Evolutionary conservation across 345 rosid genomes (phyloP), one percentile per base, ranked within the genome.

Genomic region (Pistacia integerrima): DNA sequence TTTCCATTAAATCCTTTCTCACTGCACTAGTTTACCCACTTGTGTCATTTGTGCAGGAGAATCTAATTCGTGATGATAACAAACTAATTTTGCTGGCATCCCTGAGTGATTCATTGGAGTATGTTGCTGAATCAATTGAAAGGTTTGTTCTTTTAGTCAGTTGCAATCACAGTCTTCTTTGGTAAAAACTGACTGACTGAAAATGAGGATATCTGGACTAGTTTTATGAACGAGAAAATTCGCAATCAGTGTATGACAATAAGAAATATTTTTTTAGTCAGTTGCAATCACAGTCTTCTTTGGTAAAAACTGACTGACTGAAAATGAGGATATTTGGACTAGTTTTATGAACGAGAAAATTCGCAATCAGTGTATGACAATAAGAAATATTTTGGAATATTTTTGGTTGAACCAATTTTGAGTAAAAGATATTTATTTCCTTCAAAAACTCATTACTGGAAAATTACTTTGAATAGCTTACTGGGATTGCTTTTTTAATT

Each of bases 51-150:
- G 52, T 81, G 77, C 97, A 94, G 99, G 99, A 97, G 67, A 91
- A 91, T 89, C 86, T 94, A 75, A 97, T 97, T 73, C 97, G 89
- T 76, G 98, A 97, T 83, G 97, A 92, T 80, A 90, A 87, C 89
- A 96, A 93, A 82, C 89, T 96, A 75, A 85, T 96, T 81, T 87
- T 96, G 91, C 82, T 97, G 70, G 98, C 99, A 70, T 97, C 98
- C 60, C 91, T 96, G 62, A 90, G 98, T 83, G 97, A 97, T 90
- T 97, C 99, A 18, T 89, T 92, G 81, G 98, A 97, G 82, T 97
- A 89, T 78, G 91, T 92, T 76, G 99, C 98, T n/a, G 97, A 91
- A 73, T 97, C 99, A 68, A 94, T 97, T 77, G 94, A 94, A 86
- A 92, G 98, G 99, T 87, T 85, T 88, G 90, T 74, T 70, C 49